A percentile compares a stretch with the other conserved stretches of the same genome.
Evolutionary conservation across 345 rosid species (phyloP).

Genomic region (Sisymbrium altissimum): DNA sequence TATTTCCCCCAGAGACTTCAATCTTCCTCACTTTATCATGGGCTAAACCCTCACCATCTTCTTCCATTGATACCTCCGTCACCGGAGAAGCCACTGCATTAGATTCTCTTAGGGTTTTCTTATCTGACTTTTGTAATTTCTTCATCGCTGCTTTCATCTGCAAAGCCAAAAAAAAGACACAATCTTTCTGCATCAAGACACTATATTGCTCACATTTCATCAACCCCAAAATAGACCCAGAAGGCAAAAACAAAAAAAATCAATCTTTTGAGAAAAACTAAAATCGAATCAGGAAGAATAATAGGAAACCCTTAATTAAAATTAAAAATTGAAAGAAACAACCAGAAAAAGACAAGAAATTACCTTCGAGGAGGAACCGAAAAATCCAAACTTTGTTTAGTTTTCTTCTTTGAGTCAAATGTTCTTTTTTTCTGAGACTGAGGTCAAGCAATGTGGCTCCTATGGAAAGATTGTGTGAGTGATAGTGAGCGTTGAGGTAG

Average conservation of each 20-base stretch:
- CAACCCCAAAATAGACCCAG: background rate
- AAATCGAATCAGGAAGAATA: background rate
- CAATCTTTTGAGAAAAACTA: background rate
- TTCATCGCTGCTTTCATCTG: slow-evolving; percentile 40
- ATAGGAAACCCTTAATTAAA: background rate
- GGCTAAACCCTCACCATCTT: slow-evolving; percentile 23
- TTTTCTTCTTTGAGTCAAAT: background rate
- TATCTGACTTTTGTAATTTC: slow-evolving; percentile 39
- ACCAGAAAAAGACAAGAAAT: background rate
- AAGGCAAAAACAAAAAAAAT: no score
- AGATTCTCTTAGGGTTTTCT: slow-evolving; percentile 44
- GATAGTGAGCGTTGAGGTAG: background rate
- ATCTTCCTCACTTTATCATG: slow-evolving; percentile 37
- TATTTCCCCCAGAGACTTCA: slow-evolving; percentile 49
- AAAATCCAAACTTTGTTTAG: background rate
- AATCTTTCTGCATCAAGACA: slow-evolving; percentile 2
- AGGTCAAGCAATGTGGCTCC: slow-evolving; percentile 4
- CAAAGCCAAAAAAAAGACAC: background rate
- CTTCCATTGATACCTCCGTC: slow-evolving; percentile 27
- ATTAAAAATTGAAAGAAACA: background rate
- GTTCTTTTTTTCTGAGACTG: background rate
- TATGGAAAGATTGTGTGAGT: background rate
- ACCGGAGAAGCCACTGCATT: slow-evolving; percentile 29
- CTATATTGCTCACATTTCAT: background rate
- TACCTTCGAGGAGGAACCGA: slow-evolving; percentile 20